Conservation (phyloP, 345 rosid species). For the Melaleuca alternifolia region DNA sequence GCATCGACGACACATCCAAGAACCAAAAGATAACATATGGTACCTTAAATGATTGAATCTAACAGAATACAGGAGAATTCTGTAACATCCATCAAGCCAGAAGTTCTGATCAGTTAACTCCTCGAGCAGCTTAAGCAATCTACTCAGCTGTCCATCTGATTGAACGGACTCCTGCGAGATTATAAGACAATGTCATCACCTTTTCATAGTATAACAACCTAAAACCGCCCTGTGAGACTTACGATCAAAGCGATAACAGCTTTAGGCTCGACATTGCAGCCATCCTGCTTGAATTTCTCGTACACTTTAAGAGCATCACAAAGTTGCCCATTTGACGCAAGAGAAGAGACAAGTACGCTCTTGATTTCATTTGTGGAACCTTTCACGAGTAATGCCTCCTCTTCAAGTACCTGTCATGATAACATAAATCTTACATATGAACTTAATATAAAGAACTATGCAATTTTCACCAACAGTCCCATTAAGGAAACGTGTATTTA, state of each 20-base stretch:
- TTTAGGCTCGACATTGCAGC: slow-evolving; percentile 47
- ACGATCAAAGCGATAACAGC: slow-evolving; percentile 60
- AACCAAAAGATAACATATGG: neutral
- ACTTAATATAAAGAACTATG: neutral
- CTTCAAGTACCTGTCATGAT: slow-evolving; percentile 39
- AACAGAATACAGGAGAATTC: slow-evolving; percentile 40
- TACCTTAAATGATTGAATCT: slow-evolving; percentile 50
- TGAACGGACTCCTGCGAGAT: slow-evolving; percentile 38
- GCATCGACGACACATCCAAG: neutral
- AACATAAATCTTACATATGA: neutral
- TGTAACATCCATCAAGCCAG: slow-evolving; percentile 66
- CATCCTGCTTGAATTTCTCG: slow-evolving; percentile 51
- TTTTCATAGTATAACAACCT: neutral
- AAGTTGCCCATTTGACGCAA: slow-evolving; percentile 54
- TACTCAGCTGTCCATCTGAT: slow-evolving; percentile 34
- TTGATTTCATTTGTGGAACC: slow-evolving; percentile 48
- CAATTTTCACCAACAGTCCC: neutral
- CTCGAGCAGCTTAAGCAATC: slow-evolving; percentile 41
- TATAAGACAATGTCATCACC: neutral
- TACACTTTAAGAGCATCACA: slow-evolving; percentile 56
- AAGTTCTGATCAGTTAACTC: slow-evolving; percentile 34
- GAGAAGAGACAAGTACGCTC: slow-evolving; percentile 51
- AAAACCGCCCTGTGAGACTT: slow-evolving; percentile 15
- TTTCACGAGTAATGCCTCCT: slow-evolving; percentile 27
- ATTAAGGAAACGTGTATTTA: neutral